These are phyloP conservation scores for Suillus occidentalis DNA, from an alignment of 768 basidiomycete species.

Conservation along the genomic window DNA sequence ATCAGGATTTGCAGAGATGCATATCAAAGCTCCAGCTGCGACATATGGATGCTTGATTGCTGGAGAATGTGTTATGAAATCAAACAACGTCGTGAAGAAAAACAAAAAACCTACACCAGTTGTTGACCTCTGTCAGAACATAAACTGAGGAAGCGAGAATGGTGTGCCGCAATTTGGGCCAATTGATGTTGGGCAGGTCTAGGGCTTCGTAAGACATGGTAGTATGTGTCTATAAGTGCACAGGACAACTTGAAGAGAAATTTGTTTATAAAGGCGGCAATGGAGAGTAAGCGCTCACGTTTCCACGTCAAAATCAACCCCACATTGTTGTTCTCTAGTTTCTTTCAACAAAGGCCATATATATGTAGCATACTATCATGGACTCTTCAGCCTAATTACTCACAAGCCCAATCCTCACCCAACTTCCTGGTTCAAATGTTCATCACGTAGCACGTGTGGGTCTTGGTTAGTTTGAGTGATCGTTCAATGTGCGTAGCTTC, in stretches of 20 bases:
- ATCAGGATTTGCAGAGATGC: slow-evolving; percentile 1
- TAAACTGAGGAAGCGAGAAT: slow-evolving; percentile 1
- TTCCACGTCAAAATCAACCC: background rate
- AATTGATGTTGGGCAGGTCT: background rate
- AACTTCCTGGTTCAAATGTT: background rate
- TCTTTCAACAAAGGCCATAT: background rate
- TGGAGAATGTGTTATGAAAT: background rate
- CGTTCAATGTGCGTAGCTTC: background rate
- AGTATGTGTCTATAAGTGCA: background rate
- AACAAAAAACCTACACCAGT: slow-evolving; percentile 1
- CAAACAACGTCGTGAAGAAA: background rate
- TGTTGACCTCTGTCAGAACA: background rate
- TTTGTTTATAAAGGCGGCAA: background rate
- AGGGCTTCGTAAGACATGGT: background rate
- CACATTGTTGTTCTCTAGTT: background rate
- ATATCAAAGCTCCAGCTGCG: background rate
- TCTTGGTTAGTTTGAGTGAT: background rate
- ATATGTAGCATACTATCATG: slow-evolving; percentile 10
- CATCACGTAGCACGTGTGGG: background rate
- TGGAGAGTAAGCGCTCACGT: background rate
- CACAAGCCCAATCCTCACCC: slow-evolving; percentile 24
- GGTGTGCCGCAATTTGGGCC: background rate
- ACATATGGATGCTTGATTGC: slow-evolving; percentile 7
- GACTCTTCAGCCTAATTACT: slow-evolving; percentile 35
- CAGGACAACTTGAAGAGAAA: too few species aligned